Evolutionary conservation across 2,329 filamentous ascomycete species (phyloP).

Genomic region (Talaromyces marneffei): DNA sequence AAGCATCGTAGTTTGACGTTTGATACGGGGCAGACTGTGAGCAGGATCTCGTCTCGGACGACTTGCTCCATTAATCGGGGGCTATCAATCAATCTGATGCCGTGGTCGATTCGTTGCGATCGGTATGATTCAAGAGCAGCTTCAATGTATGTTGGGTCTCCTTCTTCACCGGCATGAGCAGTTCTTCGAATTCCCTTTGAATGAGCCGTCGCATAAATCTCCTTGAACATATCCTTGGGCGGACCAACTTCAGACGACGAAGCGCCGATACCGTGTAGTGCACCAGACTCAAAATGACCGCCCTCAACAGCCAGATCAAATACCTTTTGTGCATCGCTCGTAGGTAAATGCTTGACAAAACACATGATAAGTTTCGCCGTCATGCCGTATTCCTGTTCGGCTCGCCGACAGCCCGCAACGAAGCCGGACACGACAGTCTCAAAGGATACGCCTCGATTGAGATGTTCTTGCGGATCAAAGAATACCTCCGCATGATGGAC

Average conservation of each 20-base stretch:
- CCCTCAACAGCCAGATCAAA: slow-evolving; percentile 36
- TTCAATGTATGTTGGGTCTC: slow-evolving; percentile 60
- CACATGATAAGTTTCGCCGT: slow-evolving; percentile 64
- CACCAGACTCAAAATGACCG: slow-evolving; percentile 43
- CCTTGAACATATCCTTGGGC: slow-evolving; percentile 54
- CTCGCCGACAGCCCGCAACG: slow-evolving; percentile 53
- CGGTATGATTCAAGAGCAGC: slow-evolving; percentile 57
- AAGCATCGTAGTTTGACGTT: slow-evolving; percentile 62
- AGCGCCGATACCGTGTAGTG: slow-evolving; percentile 59
- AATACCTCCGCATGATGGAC: slow-evolving; percentile 72
- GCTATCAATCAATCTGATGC: slow-evolving; percentile 60
- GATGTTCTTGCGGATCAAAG: slow-evolving; percentile 75
- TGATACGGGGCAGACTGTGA: slow-evolving; percentile 68
- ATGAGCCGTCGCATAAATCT: slow-evolving; percentile 54
- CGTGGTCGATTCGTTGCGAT: slow-evolving; percentile 67
- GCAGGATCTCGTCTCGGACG: slow-evolving; percentile 51
- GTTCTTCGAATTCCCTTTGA: slow-evolving; percentile 56
- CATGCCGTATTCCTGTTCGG: slow-evolving; percentile 58
- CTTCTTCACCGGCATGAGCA: slow-evolving; percentile 71
- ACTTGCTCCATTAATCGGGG: slow-evolving; percentile 53
- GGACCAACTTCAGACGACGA: slow-evolving; percentile 57
- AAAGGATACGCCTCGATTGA: slow-evolving; percentile 57
- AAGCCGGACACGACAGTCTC: slow-evolving; percentile 61
- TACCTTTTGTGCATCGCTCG: slow-evolving; percentile 47
- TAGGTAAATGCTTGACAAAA: slow-evolving; percentile 64